Conservation (phyloP, 495 filamentous ascomycete genomes). For the Haplographium delicatum region DNA sequence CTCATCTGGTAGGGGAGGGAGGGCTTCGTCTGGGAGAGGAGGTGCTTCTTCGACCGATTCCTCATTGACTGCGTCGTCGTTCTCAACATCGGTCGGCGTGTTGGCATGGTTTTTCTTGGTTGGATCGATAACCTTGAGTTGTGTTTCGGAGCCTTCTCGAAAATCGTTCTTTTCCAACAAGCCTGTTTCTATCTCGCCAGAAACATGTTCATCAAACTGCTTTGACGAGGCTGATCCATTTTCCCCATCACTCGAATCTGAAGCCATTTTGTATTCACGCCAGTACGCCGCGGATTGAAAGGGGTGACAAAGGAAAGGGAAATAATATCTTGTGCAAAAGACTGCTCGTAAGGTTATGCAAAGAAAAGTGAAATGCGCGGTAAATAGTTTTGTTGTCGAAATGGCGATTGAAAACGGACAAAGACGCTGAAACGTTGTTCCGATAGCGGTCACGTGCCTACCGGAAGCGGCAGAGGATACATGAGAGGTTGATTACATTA, state of each 20-base stretch:
- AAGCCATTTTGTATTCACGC: background rate
- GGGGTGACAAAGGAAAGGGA: background rate
- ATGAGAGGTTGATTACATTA: conserved; percentile 10
- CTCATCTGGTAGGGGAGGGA: conserved; percentile 26
- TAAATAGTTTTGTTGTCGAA: too few species aligned
- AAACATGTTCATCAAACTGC: background rate
- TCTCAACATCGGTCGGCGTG: conserved; percentile 4
- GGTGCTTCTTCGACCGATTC: conserved; percentile 16
- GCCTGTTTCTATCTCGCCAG: background rate
- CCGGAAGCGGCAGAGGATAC: background rate
- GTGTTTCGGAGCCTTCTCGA: too few species aligned
- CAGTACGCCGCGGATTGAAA: background rate
- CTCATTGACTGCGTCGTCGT: conserved; percentile 1
- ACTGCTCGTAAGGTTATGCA: too few species aligned
- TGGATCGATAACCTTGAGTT: background rate
- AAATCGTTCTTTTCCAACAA: background rate
- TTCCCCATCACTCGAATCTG: background rate
- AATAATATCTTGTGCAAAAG: background rate
- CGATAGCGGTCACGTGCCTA: background rate
- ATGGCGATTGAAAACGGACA: too few species aligned
- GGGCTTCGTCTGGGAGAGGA: conserved; percentile 21
- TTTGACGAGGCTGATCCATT: background rate
- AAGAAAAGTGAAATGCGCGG: too few species aligned
- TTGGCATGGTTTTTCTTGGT: background rate
- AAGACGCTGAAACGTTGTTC: too few species aligned